These are phyloP conservation scores for Colletotrichum abscissum DNA, from an alignment of 2,329 filamentous ascomycete genomes.

Conservation along the genomic window DNA sequence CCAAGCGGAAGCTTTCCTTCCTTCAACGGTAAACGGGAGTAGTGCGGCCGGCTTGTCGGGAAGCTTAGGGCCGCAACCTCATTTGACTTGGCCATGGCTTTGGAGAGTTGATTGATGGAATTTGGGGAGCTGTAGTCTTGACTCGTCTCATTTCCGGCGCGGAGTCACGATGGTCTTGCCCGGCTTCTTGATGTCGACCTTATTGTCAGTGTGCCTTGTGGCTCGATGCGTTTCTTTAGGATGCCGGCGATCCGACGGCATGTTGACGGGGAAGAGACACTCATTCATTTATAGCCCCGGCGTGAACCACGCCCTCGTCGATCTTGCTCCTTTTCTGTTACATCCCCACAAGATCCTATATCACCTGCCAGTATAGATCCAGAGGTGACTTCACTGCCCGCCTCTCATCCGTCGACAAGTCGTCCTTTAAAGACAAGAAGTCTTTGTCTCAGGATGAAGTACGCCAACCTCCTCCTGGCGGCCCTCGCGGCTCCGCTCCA, in stretches of 20 bases:
- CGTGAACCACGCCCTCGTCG: background rate
- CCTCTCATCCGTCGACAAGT: background rate
- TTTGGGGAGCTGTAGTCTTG: background rate
- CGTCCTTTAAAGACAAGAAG: background rate
- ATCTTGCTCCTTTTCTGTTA: background rate
- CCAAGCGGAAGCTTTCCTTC: slow-evolving; percentile 29
- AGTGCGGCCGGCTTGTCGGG: slow-evolving; percentile 23
- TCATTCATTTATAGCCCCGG: slow-evolving; percentile 9
- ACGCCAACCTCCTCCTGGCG: slow-evolving; percentile 18
- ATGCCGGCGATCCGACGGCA: background rate
- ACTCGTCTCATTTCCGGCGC: background rate
- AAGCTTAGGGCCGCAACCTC: slow-evolving; percentile 5
- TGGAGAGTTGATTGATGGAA: slow-evolving; percentile 31
- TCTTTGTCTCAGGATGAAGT: slow-evolving; percentile 26
- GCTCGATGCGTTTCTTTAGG: background rate
- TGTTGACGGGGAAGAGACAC: background rate
- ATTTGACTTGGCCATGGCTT: background rate
- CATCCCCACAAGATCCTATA: slow-evolving; percentile 3
- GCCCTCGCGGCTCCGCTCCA: slow-evolving; percentile 40
- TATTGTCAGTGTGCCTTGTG: background rate
- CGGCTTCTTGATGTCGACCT: background rate
- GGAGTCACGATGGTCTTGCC: background rate
- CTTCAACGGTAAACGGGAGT: slow-evolving; percentile 14
- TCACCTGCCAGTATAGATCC: slow-evolving; percentile 3
- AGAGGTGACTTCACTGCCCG: background rate